These are phyloP conservation scores for Chlamydomonas reinhardtii DNA, from an alignment of 163 green algal species.

Conservation along the genomic window DNA sequence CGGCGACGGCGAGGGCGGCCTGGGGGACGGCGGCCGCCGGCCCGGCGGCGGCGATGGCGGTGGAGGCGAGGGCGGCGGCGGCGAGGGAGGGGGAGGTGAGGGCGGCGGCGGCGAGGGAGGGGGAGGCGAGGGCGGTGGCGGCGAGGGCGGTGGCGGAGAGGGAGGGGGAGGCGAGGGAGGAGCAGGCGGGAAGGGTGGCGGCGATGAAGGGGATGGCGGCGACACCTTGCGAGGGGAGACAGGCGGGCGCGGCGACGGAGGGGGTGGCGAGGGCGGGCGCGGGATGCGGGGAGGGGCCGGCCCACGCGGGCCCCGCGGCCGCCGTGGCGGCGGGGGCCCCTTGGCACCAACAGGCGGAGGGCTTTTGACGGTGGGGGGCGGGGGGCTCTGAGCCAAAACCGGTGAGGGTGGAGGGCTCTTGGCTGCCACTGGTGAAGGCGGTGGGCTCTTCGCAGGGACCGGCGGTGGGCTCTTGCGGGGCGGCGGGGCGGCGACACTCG, in stretches of 20 bases:
- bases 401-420: too few relatives aligned
- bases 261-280: neutral
- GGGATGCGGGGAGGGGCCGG: neutral
- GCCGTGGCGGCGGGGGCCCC: too few relatives aligned
- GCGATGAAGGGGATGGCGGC: neutral
- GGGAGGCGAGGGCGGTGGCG: neutral
- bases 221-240: too few relatives aligned
- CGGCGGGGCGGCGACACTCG: too few relatives aligned
- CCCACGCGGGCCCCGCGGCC: too few relatives aligned
- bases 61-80: neutral
- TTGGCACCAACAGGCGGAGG: too few relatives aligned
- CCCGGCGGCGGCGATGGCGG: neutral
- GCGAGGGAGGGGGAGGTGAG: neutral
- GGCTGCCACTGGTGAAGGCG: too few relatives aligned
- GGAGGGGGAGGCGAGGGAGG: neutral
- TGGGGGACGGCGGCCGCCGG: neutral
- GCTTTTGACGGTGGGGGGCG: neutral
- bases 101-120: neutral
- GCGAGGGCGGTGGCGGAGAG: neutral
- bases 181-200: neutral
- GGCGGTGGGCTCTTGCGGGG: too few relatives aligned
- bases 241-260: neutral
- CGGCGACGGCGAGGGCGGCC: neutral
- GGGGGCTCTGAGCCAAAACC: too few relatives aligned
- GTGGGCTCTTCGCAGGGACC: too few relatives aligned